These are phyloP conservation scores for Atkinsonella hypoxylon DNA, from an alignment of 2,329 filamentous ascomycete genomes.

Conservation along the genomic window DNA sequence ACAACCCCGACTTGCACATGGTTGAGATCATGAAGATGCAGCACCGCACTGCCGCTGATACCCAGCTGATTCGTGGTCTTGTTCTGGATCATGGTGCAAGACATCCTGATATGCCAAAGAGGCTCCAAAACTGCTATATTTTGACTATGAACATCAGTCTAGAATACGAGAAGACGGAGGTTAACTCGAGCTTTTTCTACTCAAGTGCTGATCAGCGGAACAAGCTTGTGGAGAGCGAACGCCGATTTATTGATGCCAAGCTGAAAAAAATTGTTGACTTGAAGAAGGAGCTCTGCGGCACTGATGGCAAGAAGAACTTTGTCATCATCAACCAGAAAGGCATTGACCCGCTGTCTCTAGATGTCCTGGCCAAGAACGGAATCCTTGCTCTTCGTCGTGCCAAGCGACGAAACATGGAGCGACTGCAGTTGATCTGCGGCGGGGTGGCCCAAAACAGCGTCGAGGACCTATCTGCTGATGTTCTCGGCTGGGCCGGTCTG, in stretches of 20 bases:
- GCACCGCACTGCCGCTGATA: slow-evolving; percentile 90
- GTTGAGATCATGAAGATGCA: slow-evolving; percentile 99
- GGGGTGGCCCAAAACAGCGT: slow-evolving; percentile 91
- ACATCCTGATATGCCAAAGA: slow-evolving; percentile 97
- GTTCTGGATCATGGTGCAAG: slow-evolving; percentile 90
- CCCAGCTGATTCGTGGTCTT: slow-evolving; percentile 85
- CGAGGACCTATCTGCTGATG: slow-evolving; percentile 76
- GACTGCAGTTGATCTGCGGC: slow-evolving; percentile 87
- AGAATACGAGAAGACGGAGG: slow-evolving; percentile 98
- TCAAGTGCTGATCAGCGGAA: slow-evolving; percentile 92
- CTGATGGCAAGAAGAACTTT: slow-evolving; percentile 87
- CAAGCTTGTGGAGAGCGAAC: slow-evolving; percentile 95
- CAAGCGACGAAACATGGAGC: slow-evolving; percentile 98
- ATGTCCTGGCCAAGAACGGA: slow-evolving; percentile 95
- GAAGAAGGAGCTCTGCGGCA: slow-evolving; percentile 94
- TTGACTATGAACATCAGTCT: slow-evolving; percentile 91
- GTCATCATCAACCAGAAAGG: slow-evolving; percentile 99
- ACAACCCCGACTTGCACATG: slow-evolving; percentile 97
- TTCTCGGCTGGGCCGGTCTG: slow-evolving; percentile 88
- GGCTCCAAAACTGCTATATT: slow-evolving; percentile 89
- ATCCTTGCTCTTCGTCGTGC: slow-evolving; percentile 89
- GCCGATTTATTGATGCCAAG: slow-evolving; percentile 91
- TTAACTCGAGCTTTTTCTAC: slow-evolving; percentile 99
- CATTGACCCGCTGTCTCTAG: slow-evolving; percentile 90
- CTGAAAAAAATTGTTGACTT: slow-evolving; percentile 94